Evolutionary conservation across 805 yeast genomes (phyloP), one percentile per base, ranked within the genome.

Genomic region (Cyberlindnera petersonii): DNA sequence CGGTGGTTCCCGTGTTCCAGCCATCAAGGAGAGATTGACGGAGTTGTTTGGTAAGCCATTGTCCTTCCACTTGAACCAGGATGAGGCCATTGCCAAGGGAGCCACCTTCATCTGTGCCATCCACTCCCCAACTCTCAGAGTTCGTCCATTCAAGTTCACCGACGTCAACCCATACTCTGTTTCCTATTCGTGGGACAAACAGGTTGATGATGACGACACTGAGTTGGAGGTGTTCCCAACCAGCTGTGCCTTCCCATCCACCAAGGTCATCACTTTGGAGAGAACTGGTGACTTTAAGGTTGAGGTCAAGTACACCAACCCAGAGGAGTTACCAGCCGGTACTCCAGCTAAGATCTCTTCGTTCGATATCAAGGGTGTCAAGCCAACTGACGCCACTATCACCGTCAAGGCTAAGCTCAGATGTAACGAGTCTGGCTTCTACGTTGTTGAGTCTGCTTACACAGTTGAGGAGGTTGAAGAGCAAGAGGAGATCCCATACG

Each of bases 81-180:
- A 93, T 64, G 99, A 93, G 76, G 96, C 98, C 48, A 84, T 91
- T 64, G 98, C 98, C 41, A 86, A 91, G 68, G 99, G 99, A 74
- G 95, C 96, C 58, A 96, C 98, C 34, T 93, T 93, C 69, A 85
- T 93, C 60, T 93, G 98, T 68, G 99, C 98, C 53, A 86, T 88
- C 72, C 98, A 89, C 75, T 91, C 98, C 24, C 98, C 98, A 68
- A 89, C 97, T 50, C 79, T 93, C 58, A 86, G 98, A 72, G 98
- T 93, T 38, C 85, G 98, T 71, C 96, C 96, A 53, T 93, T 93
- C 83, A 91, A 91, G 71, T 93, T 89, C 63, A 96, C 91, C 72
- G 99, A 93, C 66, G 70, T 80, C 64, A 91, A 89, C 79, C 83
- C 80, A 59, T 77, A 77, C 79, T 80, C 96, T 21, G 96, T 93